phyloP scores from a whole-genome alignment of 1,284 basidiomycete genomes.

The Microbotryum silenes-acaulis region DNA sequence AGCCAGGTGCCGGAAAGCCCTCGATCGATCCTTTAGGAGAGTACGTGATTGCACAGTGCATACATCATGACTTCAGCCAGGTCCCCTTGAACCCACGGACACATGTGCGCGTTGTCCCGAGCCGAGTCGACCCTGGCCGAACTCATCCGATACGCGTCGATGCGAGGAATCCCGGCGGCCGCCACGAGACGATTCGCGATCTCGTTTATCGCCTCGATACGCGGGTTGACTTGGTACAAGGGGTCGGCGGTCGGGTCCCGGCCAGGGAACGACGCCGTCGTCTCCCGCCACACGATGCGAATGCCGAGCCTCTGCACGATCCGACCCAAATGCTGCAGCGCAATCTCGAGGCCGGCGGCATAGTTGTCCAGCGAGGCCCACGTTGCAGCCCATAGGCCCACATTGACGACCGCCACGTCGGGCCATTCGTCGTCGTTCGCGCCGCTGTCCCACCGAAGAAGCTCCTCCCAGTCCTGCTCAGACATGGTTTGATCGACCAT shows the following conservation, averaged over 20 bases:
- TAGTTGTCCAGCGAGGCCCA: neutral
- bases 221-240: conserved; percentile 4
- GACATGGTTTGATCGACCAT: neutral
- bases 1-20: no score
- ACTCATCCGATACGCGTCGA: conserved; percentile 7
- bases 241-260: neutral
- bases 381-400: conserved; percentile 2
- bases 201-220: conserved; percentile 7
- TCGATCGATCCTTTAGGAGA: neutral
- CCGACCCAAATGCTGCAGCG: neutral
- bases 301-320: neutral
- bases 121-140: conserved; percentile 1
- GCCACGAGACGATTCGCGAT: neutral
- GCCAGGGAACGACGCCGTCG: conserved; percentile 4
- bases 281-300: conserved; percentile 4
- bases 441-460: conserved; percentile 2
- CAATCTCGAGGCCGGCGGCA: neutral
- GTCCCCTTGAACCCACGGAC: conserved; percentile 7
- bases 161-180: neutral
- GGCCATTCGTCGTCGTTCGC: neutral
- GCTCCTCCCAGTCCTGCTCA: neutral
- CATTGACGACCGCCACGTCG: conserved; percentile 10
- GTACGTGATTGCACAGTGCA: neutral
- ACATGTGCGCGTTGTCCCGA: conserved; percentile 9
- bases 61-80: neutral